Evolutionary conservation across 352 stramenopile genomes (phyloP).

Genomic region (Phytophthora nicotianae): DNA sequence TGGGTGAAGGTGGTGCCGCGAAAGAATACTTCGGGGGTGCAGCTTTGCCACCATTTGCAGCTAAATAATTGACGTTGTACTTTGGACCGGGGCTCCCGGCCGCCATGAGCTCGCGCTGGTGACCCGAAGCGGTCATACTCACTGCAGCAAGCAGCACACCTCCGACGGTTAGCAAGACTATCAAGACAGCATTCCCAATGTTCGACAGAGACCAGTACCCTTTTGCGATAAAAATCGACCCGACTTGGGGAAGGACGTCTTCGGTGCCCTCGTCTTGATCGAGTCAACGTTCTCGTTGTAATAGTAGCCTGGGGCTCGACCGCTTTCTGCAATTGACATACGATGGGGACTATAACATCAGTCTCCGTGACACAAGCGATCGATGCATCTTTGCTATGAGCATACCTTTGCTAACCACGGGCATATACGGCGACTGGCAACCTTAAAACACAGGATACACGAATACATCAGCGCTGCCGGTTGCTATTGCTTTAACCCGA

Average conservation of each 20-base stretch:
- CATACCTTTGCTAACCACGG: constrained; percentile 63
- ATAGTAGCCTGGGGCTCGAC: constrained; percentile 67
- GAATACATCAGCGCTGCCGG: neutral
- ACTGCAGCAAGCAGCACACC: constrained; percentile 40
- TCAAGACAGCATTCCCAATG: neutral
- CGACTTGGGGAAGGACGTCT: constrained; percentile 82
- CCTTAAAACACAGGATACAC: constrained; percentile 16
- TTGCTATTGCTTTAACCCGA: neutral
- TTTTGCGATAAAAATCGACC: constrained; percentile 82
- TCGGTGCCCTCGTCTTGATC: constrained; percentile 64
- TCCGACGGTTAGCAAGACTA: neutral
- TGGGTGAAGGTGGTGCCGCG: constrained; percentile 43
- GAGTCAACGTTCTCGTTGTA: constrained; percentile 70
- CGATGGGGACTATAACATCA: neutral
- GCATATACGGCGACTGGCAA: constrained; percentile 54
- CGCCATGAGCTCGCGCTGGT: constrained; percentile 80
- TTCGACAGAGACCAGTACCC: constrained; percentile 36
- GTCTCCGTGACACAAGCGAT: neutral
- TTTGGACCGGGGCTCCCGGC: constrained; percentile 82
- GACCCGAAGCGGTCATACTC: constrained; percentile 60
- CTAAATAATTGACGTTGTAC: constrained; percentile 74
- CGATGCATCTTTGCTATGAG: neutral
- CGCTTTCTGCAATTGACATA: constrained; percentile 43
- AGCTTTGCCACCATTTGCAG: constrained; percentile 58
- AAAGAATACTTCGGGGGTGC: constrained; percentile 71